Conservation (phyloP, 2,329 filamentous ascomycete species). For the Penicillium carneum region DNA sequence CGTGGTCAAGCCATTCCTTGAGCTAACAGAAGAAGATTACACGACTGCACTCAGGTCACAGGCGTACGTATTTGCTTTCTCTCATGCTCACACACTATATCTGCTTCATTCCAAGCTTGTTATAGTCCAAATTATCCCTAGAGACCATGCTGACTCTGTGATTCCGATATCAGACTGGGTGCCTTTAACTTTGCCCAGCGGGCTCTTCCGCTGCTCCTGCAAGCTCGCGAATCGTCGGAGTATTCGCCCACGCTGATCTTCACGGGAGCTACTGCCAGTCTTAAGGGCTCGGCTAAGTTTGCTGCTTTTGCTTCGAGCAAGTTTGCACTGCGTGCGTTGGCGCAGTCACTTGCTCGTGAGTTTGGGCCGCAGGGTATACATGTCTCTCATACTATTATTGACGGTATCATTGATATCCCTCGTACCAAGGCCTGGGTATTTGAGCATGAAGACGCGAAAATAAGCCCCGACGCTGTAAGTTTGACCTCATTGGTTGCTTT, state of each 20-base stretch:
- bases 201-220: constrained; percentile 73
- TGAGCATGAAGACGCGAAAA: constrained; percentile 69
- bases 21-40: constrained; percentile 67
- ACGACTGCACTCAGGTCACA: constrained; percentile 58
- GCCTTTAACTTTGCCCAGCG: constrained; percentile 79
- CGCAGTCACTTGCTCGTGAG: constrained; percentile 78
- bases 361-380: constrained; percentile 86
- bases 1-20: constrained; percentile 66
- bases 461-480: constrained; percentile 75
- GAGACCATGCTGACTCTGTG: constrained; percentile 1
- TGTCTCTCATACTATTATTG: constrained; percentile 80
- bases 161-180: constrained; percentile 55
- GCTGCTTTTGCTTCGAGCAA: constrained; percentile 78
- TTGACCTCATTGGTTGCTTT: constrained; percentile 26
- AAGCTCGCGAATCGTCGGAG: constrained; percentile 58
- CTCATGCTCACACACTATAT: background rate
- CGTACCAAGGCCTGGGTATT: constrained; percentile 68
- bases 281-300: constrained; percentile 75
- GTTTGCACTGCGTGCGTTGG: constrained; percentile 76
- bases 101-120: background rate
- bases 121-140: background rate
- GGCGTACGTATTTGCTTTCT: constrained; percentile 49
- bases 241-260: constrained; percentile 82
- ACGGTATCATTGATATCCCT: constrained; percentile 84
- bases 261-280: constrained; percentile 82